These are phyloP conservation scores for Zangia roseola DNA, from an alignment of 768 basidiomycete species.

Conservation along the genomic window DNA sequence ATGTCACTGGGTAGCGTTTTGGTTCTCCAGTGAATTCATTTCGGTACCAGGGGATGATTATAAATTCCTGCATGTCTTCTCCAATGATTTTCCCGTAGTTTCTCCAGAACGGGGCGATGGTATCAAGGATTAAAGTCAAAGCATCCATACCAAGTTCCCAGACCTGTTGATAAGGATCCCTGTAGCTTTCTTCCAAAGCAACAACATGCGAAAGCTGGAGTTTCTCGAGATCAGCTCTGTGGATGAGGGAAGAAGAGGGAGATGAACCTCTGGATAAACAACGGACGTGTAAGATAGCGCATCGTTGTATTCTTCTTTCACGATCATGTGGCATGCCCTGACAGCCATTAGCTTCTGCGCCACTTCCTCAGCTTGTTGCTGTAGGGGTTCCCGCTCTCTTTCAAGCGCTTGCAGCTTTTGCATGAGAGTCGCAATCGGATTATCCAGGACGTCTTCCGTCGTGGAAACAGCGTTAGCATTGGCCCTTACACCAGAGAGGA, in stretches of 20 bases:
- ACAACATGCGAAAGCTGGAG: slow-evolving; percentile 65
- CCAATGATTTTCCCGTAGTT: slow-evolving; percentile 81
- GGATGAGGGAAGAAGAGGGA: not conserved
- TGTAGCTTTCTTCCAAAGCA: slow-evolving; percentile 74
- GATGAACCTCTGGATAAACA: slow-evolving; percentile 71
- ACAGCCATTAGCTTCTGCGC: slow-evolving; percentile 49
- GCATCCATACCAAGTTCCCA: slow-evolving; percentile 83
- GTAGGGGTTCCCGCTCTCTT: slow-evolving; percentile 43
- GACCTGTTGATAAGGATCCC: slow-evolving; percentile 75
- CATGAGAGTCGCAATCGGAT: slow-evolving; percentile 51
- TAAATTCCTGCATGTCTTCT: slow-evolving; percentile 75
- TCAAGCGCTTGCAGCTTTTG: slow-evolving; percentile 52
- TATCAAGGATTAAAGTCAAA: slow-evolving; percentile 71
- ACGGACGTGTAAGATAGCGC: slow-evolving; percentile 68
- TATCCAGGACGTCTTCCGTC: slow-evolving; percentile 47
- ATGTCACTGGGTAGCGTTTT: slow-evolving; percentile 59
- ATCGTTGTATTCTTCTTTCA: slow-evolving; percentile 65
- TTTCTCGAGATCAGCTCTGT: slow-evolving; percentile 4
- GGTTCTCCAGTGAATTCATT: slow-evolving; percentile 82
- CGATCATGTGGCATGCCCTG: slow-evolving; percentile 50
- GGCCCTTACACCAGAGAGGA: slow-evolving; percentile 33
- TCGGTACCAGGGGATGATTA: slow-evolving; percentile 79
- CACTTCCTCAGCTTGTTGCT: slow-evolving; percentile 47
- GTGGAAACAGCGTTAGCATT: slow-evolving; percentile 4
- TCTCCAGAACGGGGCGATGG: slow-evolving; percentile 78